Conservation (phyloP, 805 yeast species). For the Tetrapisispora iriomotensis region DNA sequence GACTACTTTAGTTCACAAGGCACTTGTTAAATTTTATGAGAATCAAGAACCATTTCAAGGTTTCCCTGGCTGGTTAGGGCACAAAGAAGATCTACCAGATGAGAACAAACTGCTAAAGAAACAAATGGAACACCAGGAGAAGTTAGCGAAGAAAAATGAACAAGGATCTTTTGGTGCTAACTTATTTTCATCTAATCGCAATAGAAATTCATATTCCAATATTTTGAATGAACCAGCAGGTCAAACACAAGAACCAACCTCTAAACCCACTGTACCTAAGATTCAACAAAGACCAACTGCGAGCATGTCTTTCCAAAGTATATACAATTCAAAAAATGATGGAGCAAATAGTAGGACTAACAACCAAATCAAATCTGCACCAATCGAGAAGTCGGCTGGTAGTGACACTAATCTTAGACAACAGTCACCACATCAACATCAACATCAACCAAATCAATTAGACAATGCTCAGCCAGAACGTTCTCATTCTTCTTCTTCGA, state of each 20-base stretch:
- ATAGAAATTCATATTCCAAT: not conserved
- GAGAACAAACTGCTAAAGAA: conserved; percentile 25
- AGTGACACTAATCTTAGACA: too few relatives aligned
- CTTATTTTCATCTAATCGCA: not conserved
- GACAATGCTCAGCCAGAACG: not conserved
- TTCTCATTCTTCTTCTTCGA: conserved; percentile 12
- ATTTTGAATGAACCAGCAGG: not conserved
- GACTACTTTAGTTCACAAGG: conserved; percentile 37
- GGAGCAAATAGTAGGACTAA: not conserved
- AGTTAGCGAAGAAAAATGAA: not conserved
- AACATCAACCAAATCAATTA: not conserved
- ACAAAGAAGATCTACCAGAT: conserved; percentile 26
- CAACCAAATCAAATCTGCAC: not conserved
- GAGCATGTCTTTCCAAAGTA: conserved; percentile 21
- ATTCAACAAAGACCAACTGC: conserved; percentile 7
- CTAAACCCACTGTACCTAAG: not conserved
- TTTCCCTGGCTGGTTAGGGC: conserved; percentile 31
- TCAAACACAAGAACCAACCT: not conserved
- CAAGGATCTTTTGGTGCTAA: not conserved
- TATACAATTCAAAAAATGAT: conserved; percentile 9
- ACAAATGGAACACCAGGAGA: conserved; percentile 15
- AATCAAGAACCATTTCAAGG: conserved; percentile 28
- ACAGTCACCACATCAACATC: too few relatives aligned
- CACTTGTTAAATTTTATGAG: conserved; percentile 34
- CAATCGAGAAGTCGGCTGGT: too few relatives aligned